Percentiles rank a stretch among this genome's conserved stretches.
Conservation (phyloP, 2,329 filamentous ascomycete genomes). For the Colletotrichum melonis region DNA sequence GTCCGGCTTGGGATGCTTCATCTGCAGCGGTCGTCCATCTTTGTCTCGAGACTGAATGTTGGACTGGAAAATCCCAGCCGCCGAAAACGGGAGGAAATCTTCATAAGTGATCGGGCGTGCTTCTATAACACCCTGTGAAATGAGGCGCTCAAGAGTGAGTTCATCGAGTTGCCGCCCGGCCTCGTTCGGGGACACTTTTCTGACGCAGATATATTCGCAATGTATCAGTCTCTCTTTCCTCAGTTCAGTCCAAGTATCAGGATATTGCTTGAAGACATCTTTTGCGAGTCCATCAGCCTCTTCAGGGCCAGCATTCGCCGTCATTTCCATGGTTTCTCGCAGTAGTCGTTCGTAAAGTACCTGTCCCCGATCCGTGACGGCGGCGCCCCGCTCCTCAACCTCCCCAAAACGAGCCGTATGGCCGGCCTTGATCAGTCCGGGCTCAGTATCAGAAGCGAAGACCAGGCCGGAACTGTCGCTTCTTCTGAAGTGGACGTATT, state of each 20-base stretch:
- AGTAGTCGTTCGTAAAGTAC: conserved; percentile 59
- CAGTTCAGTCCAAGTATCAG: too few species aligned
- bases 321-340: conserved; percentile 39
- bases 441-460: conserved; percentile 6
- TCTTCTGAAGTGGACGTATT: conserved; percentile 53
- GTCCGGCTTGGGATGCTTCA: too few species aligned
- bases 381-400: conserved; percentile 63
- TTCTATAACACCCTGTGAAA: conserved; percentile 46
- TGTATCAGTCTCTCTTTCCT: too few species aligned
- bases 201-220: conserved; percentile 45
- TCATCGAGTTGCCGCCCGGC: neutral
- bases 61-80: conserved; percentile 62
- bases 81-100: conserved; percentile 64
- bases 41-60: conserved; percentile 44
- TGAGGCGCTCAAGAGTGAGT: conserved; percentile 42
- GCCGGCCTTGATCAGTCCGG: conserved; percentile 42
- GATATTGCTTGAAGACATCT: conserved; percentile 10
- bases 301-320: neutral
- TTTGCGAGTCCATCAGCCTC: conserved; percentile 23
- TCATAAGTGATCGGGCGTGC: conserved; percentile 62
- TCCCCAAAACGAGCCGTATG: conserved; percentile 65
- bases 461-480: too few species aligned
- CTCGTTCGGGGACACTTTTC: neutral
- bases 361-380: conserved; percentile 58
- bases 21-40: too few species aligned